These are phyloP conservation scores for Globisporangium mamillatum DNA, from an alignment of 352 stramenopile genomes.

Conservation along the genomic window DNA sequence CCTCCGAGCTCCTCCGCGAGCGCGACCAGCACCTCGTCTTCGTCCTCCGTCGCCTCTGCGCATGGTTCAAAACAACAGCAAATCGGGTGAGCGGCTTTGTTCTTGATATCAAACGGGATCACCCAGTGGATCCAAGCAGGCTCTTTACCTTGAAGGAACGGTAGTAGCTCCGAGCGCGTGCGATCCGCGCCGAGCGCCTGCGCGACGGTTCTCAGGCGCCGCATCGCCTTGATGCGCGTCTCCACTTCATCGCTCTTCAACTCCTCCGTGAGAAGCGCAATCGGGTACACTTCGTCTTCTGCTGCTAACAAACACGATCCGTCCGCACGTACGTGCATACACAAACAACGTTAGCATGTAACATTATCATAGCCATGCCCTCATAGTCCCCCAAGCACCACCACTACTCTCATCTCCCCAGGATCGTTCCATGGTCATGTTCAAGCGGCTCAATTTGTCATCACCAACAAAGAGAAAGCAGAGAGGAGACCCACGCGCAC, in stretches of 20 bases:
- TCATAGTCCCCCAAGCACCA: not conserved
- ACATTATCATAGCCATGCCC: not conserved
- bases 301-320: not conserved
- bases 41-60: slow-evolving; percentile 85
- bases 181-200: slow-evolving; percentile 87
- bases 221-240: slow-evolving; percentile 93
- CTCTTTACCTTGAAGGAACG: slow-evolving; percentile 74
- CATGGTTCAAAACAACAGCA: not conserved
- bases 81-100: not conserved
- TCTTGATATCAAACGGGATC: slow-evolving; percentile 5
- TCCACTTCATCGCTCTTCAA: slow-evolving; percentile 91
- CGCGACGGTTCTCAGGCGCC: slow-evolving; percentile 88
- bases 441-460: not conserved
- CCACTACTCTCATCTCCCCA: not conserved
- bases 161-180: slow-evolving; percentile 81
- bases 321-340: not conserved
- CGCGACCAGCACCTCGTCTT: slow-evolving; percentile 92
- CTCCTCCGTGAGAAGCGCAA: slow-evolving; percentile 91
- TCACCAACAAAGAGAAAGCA: not conserved
- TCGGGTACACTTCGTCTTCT: slow-evolving; percentile 85
- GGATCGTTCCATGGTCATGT: not conserved
- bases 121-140: slow-evolving; percentile 12
- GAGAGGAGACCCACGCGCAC: no score
- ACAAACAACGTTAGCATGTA: not conserved
- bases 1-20: slow-evolving; percentile 88